Evolutionary conservation across 768 basidiomycete genomes (phyloP).

Genomic region (Mycena metata): DNA sequence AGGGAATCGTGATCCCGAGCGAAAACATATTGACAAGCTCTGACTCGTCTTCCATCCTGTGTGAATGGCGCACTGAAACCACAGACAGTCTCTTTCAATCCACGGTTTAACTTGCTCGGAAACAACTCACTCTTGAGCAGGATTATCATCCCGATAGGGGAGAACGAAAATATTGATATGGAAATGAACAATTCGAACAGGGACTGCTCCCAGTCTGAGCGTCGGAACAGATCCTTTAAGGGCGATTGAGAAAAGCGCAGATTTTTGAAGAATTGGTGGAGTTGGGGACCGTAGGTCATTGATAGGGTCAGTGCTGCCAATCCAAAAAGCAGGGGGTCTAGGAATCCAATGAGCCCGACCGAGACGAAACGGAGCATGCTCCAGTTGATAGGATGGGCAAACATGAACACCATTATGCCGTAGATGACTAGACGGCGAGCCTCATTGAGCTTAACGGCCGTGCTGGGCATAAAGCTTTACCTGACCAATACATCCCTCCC

Average conservation of each 20-base stretch:
- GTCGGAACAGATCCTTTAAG: not conserved
- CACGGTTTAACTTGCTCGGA: no score
- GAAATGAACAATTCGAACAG: not conserved
- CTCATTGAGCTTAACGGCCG: not conserved
- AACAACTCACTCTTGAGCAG: not conserved
- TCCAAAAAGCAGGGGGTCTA: not conserved
- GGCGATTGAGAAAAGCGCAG: not conserved
- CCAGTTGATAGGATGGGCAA: not conserved
- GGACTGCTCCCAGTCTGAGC: not conserved
- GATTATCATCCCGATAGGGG: not conserved
- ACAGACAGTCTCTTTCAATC: no score
- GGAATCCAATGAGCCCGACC: not conserved
- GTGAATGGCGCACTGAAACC: no score
- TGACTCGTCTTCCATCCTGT: no score
- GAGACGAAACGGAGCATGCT: not conserved
- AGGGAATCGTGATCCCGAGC: no score
- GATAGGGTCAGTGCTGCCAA: not conserved
- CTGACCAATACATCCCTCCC: not conserved
- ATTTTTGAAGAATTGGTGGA: not conserved
- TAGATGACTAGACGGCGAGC: not conserved
- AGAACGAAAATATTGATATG: not conserved
- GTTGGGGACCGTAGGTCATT: not conserved
- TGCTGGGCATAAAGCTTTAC: not conserved
- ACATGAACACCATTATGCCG: not conserved
- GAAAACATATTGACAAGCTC: no score